Conservation (phyloP, 2,329 filamentous ascomycete genomes). For the Ophiostoma novo-ulmi region DNA sequence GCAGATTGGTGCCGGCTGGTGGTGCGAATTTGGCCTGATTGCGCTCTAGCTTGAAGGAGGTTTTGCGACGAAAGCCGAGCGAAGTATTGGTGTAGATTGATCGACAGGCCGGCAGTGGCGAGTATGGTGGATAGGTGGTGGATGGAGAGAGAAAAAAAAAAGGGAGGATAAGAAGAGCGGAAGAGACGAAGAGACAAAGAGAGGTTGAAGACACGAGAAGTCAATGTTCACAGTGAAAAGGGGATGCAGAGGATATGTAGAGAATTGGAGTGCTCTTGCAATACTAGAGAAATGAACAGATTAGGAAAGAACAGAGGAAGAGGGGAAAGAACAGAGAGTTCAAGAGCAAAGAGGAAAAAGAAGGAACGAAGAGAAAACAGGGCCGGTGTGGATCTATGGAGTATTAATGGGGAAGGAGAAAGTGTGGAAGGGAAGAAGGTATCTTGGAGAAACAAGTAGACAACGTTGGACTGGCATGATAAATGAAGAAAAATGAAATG, state of each 20-base stretch:
- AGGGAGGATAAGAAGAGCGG: too few relatives aligned
- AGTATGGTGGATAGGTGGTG: neutral
- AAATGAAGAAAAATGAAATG: too few relatives aligned
- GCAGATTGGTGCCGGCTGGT: neutral
- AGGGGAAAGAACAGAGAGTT: neutral
- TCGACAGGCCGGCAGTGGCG: conserved; percentile 9
- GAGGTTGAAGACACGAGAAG: neutral
- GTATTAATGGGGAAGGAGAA: conserved; percentile 10
- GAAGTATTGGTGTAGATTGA: conserved; percentile 5
- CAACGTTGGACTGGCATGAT: neutral
- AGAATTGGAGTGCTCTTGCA: neutral
- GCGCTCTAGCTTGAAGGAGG: conserved; percentile 3
- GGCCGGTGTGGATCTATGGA: conserved; percentile 14
- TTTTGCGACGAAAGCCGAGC: neutral
- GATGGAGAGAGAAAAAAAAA: neutral
- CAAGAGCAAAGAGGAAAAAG: conserved; percentile 13
- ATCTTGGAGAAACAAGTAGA: neutral
- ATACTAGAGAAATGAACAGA: conserved; percentile 6
- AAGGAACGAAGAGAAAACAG: conserved; percentile 11
- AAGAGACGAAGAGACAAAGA: neutral
- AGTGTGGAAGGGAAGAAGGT: neutral
- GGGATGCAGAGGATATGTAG: conserved; percentile 10
- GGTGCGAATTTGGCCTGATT: neutral
- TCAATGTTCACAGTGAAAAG: neutral
- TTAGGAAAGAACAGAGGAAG: neutral